Base-by-base conservation (phyloP, 495 filamentous ascomycete species). In the Pseudoneurospora amorphoporcata region DNA sequence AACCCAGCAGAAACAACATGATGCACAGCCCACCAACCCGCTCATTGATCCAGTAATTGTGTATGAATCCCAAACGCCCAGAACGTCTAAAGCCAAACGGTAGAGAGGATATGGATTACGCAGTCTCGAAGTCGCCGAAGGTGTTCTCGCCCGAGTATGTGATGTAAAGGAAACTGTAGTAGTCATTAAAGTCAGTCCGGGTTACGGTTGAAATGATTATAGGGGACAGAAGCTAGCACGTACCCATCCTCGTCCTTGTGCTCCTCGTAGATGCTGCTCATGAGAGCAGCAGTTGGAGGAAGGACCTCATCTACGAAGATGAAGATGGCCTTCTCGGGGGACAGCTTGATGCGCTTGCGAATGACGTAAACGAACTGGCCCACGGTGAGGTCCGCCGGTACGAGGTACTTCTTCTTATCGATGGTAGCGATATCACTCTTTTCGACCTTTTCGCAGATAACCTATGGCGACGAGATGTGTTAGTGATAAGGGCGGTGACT, bases 301-400 rank as follows among this genome's bases (percentile, higher is more conserved):
- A 99, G 89, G 42, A 98, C 95, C 87, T 98, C 95, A 80, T 98
- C 95, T 75, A 99, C 95, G 85, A 98, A 99, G 88, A 99, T 99
- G 88, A 99, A 99, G 87, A 99, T 99, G 76, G 95, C 95, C 88
- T 99, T 99, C 87, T 99, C 95, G 8, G 95, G 95, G 12, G 94
- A 97, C 70, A 99, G 88, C 92, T 99, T 99, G 87, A 99, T 99
- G 76, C 95, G 92, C 88, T 99, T 99, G 82, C 95, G 94, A 84
- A 99, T 99, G 68, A 99, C 95, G 82, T 99, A 99, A 85, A 99
- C 95, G 82, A 99, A 99, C 90, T 99, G 95, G 77, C 95, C 95
- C 47, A 99, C 95, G 71, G 96, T 99, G 76, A 99, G 90, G 81
- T 99, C 95, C 73, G 95, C 93, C 1, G 95, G 95, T 19, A 99